Evolutionary conservation across 768 basidiomycete species (phyloP), one percentile per base, ranked within the genome.

Genomic region (Scleroderma bovista): DNA sequence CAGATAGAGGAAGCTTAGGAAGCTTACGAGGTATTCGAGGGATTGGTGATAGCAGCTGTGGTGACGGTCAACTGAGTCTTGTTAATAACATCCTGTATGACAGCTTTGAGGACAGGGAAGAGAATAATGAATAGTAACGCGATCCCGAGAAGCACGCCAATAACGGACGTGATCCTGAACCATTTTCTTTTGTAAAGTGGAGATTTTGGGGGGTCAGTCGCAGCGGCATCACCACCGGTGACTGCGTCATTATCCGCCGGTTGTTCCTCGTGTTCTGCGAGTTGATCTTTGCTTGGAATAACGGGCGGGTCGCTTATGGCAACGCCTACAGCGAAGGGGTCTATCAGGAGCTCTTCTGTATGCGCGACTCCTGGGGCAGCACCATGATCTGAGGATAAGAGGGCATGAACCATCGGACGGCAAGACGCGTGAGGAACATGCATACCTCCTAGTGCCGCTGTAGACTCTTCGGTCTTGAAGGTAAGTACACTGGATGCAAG

Each of bases 61-160:
- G 80, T 69, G 39, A 88, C 69, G 48, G 80, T 71, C 31, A 88
- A 68, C 19, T 71, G 72, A 31, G 77, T 67, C 33, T 72, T 70
- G 50, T 84, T 79, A 15, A 87, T 75, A 36, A 87, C 77, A 37
- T 80, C 72, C 54, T 84, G 83, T 17, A 78, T 74, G 54, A 86
- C 83, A 40, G 84, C 84, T 44, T 67, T 75, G 49, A 87, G 71
- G 48, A 87, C 81, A 6, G 85, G 85, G 62, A 79, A 87, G 20
- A 88, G 64, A 11, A 86, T 42, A 52, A 87, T 77, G 65, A 87
- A 88, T 17, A 87, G 64, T 33, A 86, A 60, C 15, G 74, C 81
- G 47, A 88, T 84, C 32, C 70, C 78, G 15, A 86, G 58, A 6
- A 76, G 73, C 16, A 74, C 64, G 3, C 72, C 58, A 24, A 85